Evolutionary conservation across 768 basidiomycete species (phyloP).

Genomic region (Mycena albidolilacea): DNA sequence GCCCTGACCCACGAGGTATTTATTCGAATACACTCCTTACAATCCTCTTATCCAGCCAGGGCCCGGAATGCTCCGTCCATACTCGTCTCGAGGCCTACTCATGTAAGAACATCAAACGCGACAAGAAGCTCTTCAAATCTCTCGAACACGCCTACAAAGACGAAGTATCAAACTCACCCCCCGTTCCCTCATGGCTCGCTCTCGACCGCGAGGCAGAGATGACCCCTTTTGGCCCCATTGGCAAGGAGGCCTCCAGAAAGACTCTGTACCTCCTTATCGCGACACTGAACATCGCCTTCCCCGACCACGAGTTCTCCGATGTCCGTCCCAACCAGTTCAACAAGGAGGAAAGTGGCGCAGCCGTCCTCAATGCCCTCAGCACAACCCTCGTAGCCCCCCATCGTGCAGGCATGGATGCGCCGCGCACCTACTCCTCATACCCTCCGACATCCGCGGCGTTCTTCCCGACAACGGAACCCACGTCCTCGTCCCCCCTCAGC

Average conservation of each 20-base stretch:
- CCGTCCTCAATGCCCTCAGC: slow-evolving; percentile 88
- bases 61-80: slow-evolving; percentile 90
- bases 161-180: slow-evolving; percentile 86
- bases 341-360: slow-evolving; percentile 84
- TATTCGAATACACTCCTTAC: not conserved
- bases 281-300: slow-evolving; percentile 97
- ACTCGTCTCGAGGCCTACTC: slow-evolving; percentile 97
- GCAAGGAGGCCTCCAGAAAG: slow-evolving; percentile 88
- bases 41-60: slow-evolving; percentile 61
- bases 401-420: slow-evolving; percentile 74
- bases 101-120: slow-evolving; percentile 97
- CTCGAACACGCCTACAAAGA: slow-evolving; percentile 91
- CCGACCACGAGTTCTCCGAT: slow-evolving; percentile 97
- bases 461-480: slow-evolving; percentile 83
- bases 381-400: slow-evolving; percentile 85
- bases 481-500: slow-evolving; percentile 78
- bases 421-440: slow-evolving; percentile 90
- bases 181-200: slow-evolving; percentile 84
- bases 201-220: slow-evolving; percentile 80
- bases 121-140: slow-evolving; percentile 95
- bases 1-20: slow-evolving; percentile 47
- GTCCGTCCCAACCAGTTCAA: slow-evolving; percentile 92
- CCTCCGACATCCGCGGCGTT: slow-evolving; percentile 80
- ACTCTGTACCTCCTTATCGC: slow-evolving; percentile 97
- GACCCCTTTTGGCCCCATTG: slow-evolving; percentile 93